Base-by-base conservation (phyloP, 78 protist genomes). In the Dictyostelium firmibasis region DNA sequence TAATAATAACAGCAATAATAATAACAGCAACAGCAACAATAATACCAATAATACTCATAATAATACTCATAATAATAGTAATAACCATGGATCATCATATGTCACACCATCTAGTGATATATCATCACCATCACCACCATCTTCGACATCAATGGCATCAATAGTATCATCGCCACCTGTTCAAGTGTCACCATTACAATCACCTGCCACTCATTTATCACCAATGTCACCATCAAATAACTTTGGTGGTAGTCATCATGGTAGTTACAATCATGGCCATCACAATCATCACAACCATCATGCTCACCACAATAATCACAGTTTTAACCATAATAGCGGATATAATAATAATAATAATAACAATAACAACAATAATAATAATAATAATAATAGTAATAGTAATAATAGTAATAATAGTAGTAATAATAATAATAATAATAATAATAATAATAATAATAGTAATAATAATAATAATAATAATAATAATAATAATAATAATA, bases 41-140 rank as follows among this genome's bases (percentile, higher is more conserved):
- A 4, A 64, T 25, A 64, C 1, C 11, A 25, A 9, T 11, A 64
- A 0, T 11, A n/a, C 6, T 25, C 0, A 6, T 25, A 25, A 64
- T 25, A 25, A 8, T 20, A 27, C 1, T 67, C n/a, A 27, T 27
- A 70, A n/a, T 25, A 64, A 23, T 25, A 64, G 7, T 10, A 64
- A 67, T 27, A 74, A 74, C 16, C 81, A 74, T 35, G 31, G 43
- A 43, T 38, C 60, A 9, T 20, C 31, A 78, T 43, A 33, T 43
- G 70, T 47, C 29, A 81, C 85, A 27, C 85, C 85, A 81, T 23
- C 62, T 29, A 47, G 85, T 41, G 83, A 76, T 76, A 76, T 76
- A 36, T 76, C 83, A 38, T 76, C 83, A 36, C 83, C 83, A 76
- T 47, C 69, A 29, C 72, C 69, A 47, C 85, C 85, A 29, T 29